Evolutionary conservation across 2,329 filamentous ascomycete species (phyloP), one percentile per base, ranked within the genome.

Genomic region (Ophiosphaerella narmari): DNA sequence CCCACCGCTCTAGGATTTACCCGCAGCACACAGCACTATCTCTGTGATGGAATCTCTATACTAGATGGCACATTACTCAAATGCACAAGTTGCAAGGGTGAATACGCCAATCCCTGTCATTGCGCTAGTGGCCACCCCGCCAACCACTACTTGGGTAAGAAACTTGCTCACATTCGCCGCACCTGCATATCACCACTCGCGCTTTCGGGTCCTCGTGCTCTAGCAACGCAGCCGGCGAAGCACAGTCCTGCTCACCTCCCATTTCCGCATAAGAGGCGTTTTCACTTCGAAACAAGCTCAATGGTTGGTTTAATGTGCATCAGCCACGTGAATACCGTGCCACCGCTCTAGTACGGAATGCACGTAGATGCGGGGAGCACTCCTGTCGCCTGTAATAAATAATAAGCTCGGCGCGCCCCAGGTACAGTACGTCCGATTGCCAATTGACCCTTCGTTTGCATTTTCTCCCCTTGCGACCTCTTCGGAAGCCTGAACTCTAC

Each of bases 81-180:
- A 29, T 29, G 26, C 26, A 29, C 26, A 29, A 11, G 26, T 29
- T 29, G 48, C 39, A 55, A 55, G 49, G 44, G 48, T 55, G 54
- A 55, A 48, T 34, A 29, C 38, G 24, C 26, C 11, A 29, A 58
- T 48, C 63, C 62, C 48, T 57, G 58, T 48, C 31, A 26, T 14
- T 21, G 48, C 50, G 50, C 57, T 64, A 62, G 59, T 50, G 55
- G 55, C 52, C 48, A 35, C 52, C 40, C 16, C 46, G 40, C 9
- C 35, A 29, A 54, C 50, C 53, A 39, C 51, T 50, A 47, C 59
- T 59, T 65, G 54, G 50, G 55, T 57, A 56, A 64, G 50, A 65
- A 70, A 70, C 63, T 67, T 70, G 66, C 66, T 68, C 67, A 69
- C 35, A 47, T 50, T 45, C 54, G 26, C 32, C 39, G 40, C 36